These are phyloP conservation scores for Lagenidium sp. DNA, from an alignment of 352 stramenopile genomes.

Conservation along the genomic window DNA sequence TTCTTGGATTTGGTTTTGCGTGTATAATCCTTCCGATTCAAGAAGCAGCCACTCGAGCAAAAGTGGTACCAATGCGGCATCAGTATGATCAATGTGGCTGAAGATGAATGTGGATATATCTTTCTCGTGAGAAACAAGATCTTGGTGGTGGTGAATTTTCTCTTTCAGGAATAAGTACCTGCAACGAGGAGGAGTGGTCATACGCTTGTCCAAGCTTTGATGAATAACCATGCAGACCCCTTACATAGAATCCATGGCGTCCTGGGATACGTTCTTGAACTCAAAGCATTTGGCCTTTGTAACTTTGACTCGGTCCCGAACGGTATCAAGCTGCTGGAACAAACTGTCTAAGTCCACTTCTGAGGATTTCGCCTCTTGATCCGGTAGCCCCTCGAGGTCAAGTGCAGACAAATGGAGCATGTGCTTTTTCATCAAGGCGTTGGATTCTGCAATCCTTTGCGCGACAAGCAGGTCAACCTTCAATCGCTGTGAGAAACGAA, in stretches of 20 bases:
- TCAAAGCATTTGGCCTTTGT: slow-evolving; percentile 64
- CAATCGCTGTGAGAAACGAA: slow-evolving; percentile 26
- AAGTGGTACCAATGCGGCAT: slow-evolving; percentile 43
- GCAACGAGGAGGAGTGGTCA: neutral
- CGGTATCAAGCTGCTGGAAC: slow-evolving; percentile 34
- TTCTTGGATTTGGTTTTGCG: slow-evolving; percentile 59
- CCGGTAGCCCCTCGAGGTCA: slow-evolving; percentile 13
- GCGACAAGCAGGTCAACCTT: slow-evolving; percentile 73
- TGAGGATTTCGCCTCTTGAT: slow-evolving; percentile 10
- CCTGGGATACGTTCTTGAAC: slow-evolving; percentile 40
- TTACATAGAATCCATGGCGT: slow-evolving; percentile 59
- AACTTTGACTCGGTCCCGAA: slow-evolving; percentile 41
- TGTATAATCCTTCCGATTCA: slow-evolving; percentile 53
- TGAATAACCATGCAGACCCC: neutral
- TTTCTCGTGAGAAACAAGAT: slow-evolving; percentile 55
- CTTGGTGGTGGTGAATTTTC: slow-evolving; percentile 65
- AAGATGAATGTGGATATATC: slow-evolving; percentile 66
- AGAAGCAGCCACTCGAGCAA: slow-evolving; percentile 74
- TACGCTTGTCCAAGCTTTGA: no score
- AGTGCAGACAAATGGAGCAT: slow-evolving; percentile 47
- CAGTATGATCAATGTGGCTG: slow-evolving; percentile 35
- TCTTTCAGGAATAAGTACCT: slow-evolving; percentile 79
- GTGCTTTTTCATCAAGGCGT: slow-evolving; percentile 46
- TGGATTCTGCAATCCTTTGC: slow-evolving; percentile 53
- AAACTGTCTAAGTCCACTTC: slow-evolving; percentile 40